These are phyloP conservation scores for Tulasnella calospora DNA, from an alignment of 768 basidiomycete genomes.

Conservation along the genomic window DNA sequence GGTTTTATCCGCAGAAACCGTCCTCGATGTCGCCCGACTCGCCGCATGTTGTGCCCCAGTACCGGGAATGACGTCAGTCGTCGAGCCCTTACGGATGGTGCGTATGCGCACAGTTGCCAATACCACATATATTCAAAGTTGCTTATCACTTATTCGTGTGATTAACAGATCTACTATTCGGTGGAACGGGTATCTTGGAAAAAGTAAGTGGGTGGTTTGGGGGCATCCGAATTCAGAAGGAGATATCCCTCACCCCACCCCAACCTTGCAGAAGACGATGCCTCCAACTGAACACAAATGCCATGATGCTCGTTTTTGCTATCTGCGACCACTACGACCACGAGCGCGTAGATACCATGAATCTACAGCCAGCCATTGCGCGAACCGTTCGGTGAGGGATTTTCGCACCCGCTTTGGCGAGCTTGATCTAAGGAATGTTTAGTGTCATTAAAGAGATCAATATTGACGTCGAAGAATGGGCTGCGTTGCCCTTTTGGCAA, in stretches of 20 bases:
- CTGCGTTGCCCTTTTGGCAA: not conserved
- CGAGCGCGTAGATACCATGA: not conserved
- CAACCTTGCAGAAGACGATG: not conserved
- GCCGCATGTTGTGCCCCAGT: not conserved
- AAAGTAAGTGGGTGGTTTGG: not conserved
- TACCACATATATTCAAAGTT: not conserved
- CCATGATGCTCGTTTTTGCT: not conserved
- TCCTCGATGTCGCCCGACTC: not conserved
- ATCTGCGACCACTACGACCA: not conserved
- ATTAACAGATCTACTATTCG: not conserved
- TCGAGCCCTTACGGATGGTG: not conserved
- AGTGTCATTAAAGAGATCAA: not conserved
- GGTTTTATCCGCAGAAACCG: not conserved
- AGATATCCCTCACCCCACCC: not conserved
- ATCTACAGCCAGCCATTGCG: not conserved
- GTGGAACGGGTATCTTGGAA: not conserved
- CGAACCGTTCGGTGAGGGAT: not conserved
- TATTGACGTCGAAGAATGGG: not conserved
- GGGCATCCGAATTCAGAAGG: not conserved
- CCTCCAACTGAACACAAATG: not conserved
- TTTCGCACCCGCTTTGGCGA: not conserved
- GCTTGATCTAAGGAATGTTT: not conserved
- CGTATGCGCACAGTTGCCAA: not conserved
- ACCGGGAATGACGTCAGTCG: not conserved
- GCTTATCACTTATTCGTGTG: no score